phyloP scores from a whole-genome alignment of 2,329 filamentous ascomycete species.

The Juglanconis juglandina region DNA sequence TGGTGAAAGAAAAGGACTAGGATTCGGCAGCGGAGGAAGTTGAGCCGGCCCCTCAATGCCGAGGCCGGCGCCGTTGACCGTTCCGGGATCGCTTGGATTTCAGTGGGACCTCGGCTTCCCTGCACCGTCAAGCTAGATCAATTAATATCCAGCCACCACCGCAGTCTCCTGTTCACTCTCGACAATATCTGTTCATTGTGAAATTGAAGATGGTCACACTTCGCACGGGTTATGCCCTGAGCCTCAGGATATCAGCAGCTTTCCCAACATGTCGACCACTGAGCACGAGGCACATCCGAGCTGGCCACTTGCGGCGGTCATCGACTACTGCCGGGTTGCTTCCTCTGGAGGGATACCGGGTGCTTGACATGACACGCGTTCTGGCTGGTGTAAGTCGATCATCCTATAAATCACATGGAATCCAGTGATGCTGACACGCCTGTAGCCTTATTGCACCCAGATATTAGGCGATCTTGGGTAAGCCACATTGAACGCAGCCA shows the following conservation, averaged over 20 bases:
- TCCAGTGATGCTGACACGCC: neutral
- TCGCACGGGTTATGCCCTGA: neutral
- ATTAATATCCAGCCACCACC: neutral
- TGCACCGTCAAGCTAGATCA: neutral
- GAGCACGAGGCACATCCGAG: neutral
- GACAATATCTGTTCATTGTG: neutral
- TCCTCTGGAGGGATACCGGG: conserved; percentile 80
- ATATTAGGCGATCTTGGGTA: conserved; percentile 95
- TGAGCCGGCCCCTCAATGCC: neutral
- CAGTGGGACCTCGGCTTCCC: conserved; percentile 7
- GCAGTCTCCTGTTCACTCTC: neutral
- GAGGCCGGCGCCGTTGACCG: conserved; percentile 1
- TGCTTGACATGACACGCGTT: conserved; percentile 95
- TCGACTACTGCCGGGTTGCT: conserved; percentile 29
- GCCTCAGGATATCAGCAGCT: neutral
- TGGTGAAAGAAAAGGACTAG: too few relatives aligned
- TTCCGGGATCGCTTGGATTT: neutral
- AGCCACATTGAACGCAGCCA: conserved; percentile 28
- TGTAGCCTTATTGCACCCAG: conserved; percentile 92
- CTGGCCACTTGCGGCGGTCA: neutral
- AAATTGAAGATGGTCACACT: conserved; percentile 4
- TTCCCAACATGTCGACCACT: neutral
- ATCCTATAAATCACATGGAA: neutral
- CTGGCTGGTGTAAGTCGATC: conserved; percentile 73
- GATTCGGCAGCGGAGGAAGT: neutral